Conservation (phyloP, 2,329 filamentous ascomycete species). For the Hymenoscyphus repandus region DNA sequence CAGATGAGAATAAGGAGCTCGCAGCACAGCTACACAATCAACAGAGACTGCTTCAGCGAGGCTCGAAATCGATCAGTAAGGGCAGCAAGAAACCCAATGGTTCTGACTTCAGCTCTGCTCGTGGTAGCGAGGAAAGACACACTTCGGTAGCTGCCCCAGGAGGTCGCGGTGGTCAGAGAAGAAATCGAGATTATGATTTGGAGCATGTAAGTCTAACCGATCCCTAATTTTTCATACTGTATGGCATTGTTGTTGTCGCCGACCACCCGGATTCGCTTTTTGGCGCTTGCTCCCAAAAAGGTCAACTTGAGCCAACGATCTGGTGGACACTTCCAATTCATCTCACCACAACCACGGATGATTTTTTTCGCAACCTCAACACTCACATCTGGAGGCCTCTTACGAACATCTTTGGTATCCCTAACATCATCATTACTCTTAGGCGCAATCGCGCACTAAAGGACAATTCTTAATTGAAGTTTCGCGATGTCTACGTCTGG, state of each 20-base stretch:
- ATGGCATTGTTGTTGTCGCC: not conserved
- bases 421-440: no score
- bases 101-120: constrained; percentile 56
- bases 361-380: no score
- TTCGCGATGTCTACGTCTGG: no score
- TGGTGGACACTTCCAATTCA: no score
- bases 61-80: constrained; percentile 45
- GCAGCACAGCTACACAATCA: constrained; percentile 68
- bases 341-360: no score
- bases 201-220: constrained; percentile 61
- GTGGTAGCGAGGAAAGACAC: constrained; percentile 74
- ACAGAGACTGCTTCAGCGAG: constrained; percentile 42
- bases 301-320: no score
- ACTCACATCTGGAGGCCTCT: no score
- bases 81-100: constrained; percentile 46
- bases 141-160: constrained; percentile 55
- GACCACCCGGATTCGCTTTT: no score
- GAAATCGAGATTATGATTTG: constrained; percentile 74
- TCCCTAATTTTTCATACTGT: constrained; percentile 10
- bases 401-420: no score
- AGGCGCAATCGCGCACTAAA: no score
- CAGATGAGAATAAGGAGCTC: constrained; percentile 89
- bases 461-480: no score
- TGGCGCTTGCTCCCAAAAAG: not conserved
- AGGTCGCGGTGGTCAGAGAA: constrained; percentile 65